phyloP scores from a whole-genome alignment of 805 yeast genomes.

The Candida anglica region DNA sequence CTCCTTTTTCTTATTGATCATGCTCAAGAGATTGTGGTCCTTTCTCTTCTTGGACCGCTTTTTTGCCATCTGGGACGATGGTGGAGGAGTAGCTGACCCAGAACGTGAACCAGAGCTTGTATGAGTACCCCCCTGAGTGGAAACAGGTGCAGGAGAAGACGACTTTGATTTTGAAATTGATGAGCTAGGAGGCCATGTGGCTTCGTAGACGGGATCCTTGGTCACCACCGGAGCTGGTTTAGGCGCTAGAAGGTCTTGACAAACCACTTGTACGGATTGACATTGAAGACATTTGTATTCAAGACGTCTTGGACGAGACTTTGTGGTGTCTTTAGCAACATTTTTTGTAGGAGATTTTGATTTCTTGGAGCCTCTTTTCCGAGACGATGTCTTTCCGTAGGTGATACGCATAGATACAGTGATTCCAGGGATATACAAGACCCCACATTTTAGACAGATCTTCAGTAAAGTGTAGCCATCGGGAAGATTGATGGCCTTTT shows the following conservation, averaged over 20 bases:
- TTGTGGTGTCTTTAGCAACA: slow-evolving; percentile 1
- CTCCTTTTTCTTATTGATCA: slow-evolving; percentile 39
- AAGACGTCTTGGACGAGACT: slow-evolving; percentile 8
- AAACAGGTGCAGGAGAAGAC: neutral
- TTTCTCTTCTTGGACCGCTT: slow-evolving; percentile 46
- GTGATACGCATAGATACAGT: slow-evolving; percentile 18
- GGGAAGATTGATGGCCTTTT: slow-evolving; percentile 25
- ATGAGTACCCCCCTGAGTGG: too few relatives aligned
- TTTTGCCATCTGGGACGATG: slow-evolving; percentile 21
- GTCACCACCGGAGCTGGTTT: neutral
- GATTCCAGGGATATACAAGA: slow-evolving; percentile 31
- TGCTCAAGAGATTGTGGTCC: slow-evolving; percentile 36
- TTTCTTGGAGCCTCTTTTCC: neutral
- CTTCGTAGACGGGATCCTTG: slow-evolving; percentile 11
- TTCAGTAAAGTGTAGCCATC: slow-evolving; percentile 16
- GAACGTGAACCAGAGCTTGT: too few relatives aligned
- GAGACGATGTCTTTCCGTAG: slow-evolving; percentile 10
- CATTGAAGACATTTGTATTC: slow-evolving; percentile 17
- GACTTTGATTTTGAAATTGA: neutral
- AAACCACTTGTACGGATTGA: slow-evolving; percentile 8
- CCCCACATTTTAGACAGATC: slow-evolving; percentile 30
- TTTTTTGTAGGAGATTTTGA: slow-evolving; percentile 1
- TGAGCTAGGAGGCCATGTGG: slow-evolving; percentile 17
- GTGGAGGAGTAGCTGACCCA: too few relatives aligned
- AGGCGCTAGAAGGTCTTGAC: slow-evolving; percentile 1